Conservation (phyloP, 352 stramenopile genomes). For the Thalassiosira livingstoniorum region DNA sequence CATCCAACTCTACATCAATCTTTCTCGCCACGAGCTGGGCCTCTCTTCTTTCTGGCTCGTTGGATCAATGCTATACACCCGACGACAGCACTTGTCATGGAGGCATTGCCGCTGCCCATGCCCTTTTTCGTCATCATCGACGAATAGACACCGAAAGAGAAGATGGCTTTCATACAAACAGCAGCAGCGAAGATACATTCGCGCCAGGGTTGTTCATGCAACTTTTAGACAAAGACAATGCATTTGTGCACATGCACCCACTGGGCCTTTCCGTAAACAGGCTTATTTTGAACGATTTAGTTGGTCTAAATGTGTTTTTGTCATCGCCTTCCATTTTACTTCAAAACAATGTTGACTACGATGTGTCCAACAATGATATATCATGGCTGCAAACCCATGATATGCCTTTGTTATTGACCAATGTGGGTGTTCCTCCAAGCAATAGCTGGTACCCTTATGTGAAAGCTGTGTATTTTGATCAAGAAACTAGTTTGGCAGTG, state of each 20-base stretch:
- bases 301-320: constrained; percentile 37
- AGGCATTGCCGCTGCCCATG: not conserved
- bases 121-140: not conserved
- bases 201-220: not conserved
- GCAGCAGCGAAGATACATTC: not conserved
- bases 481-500: constrained; percentile 2
- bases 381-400: constrained; percentile 5
- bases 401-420: constrained; percentile 16
- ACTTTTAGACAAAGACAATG: not conserved
- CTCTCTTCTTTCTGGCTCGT: not conserved
- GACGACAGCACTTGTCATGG: not conserved
- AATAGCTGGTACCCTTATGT: constrained; percentile 23
- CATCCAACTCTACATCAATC: too few relatives aligned
- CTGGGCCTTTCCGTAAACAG: constrained; percentile 52
- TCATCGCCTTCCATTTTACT: constrained; percentile 38
- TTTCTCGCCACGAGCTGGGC: not conserved
- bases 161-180: too few relatives aligned
- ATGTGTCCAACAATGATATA: constrained; percentile 26
- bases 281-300: constrained; percentile 41
- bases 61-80: not conserved
- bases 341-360: constrained; percentile 21
- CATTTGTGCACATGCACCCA: constrained; percentile 63
- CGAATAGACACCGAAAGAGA: too few relatives aligned
- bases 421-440: not conserved
- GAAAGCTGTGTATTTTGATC: not conserved